Conservation (phyloP, 192 early-diverging fungal genomes). For the Funneliformis mosseae region DNA sequence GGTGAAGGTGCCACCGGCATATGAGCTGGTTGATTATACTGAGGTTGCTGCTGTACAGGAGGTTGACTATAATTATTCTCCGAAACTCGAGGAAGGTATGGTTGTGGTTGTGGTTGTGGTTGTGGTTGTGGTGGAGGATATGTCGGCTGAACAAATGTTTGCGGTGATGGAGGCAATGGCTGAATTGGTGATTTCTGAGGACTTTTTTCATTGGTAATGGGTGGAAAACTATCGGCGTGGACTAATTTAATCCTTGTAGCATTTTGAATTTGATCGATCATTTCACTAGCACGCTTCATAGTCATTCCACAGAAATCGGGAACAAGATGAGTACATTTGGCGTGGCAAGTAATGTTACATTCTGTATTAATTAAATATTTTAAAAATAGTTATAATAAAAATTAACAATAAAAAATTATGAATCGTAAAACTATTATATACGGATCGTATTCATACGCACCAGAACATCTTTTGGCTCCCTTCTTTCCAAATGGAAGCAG, state of each 20-base stretch:
- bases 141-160: conserved; percentile 26
- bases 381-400: neutral
- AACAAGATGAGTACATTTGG: conserved; percentile 80
- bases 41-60: neutral
- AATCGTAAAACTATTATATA: neutral
- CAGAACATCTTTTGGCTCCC: conserved; percentile 55
- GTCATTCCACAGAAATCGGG: conserved; percentile 93
- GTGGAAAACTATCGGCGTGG: neutral
- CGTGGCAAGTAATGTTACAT: conserved; percentile 82
- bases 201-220: neutral
- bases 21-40: neutral
- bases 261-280: conserved; percentile 82
- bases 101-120: conserved; percentile 16
- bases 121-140: conserved; percentile 39
- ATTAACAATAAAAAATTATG: neutral
- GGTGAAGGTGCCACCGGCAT: conserved; percentile 12
- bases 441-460: conserved; percentile 38
- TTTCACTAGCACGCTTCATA: conserved; percentile 83
- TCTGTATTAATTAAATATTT: conserved; percentile 53
- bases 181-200: neutral
- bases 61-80: neutral
- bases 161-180: conserved; percentile 29
- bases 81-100: neutral
- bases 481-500: conserved; percentile 88
- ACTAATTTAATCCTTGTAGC: conserved; percentile 9